Conservation (phyloP, 257 asterid genomes). For the Apocynum venetum region DNA sequence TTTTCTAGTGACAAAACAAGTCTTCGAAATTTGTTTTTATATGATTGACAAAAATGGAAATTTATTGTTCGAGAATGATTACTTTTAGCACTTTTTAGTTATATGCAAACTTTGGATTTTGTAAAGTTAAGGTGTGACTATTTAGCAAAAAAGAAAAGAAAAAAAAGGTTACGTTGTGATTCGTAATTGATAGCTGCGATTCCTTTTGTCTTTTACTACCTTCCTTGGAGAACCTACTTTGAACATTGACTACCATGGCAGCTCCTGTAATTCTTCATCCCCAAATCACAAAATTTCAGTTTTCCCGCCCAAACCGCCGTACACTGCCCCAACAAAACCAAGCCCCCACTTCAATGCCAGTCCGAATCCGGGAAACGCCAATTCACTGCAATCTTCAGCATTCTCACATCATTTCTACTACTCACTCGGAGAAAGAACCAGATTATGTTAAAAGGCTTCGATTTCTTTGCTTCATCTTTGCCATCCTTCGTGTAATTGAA, state of each 20-base stretch:
- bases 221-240: neutral
- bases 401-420: neutral
- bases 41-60: too few species aligned
- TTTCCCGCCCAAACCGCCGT: slow-evolving; percentile 47
- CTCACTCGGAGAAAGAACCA: neutral
- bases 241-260: slow-evolving; percentile 3
- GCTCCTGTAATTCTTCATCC: neutral
- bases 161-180: too few species aligned
- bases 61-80: too few species aligned
- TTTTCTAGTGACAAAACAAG: too few species aligned
- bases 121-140: too few species aligned
- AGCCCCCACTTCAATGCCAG: neutral
- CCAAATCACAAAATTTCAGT: slow-evolving; percentile 23
- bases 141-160: too few species aligned
- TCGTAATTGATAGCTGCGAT: too few species aligned
- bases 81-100: too few species aligned
- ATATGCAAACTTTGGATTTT: too few species aligned
- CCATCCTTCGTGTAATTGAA: neutral
- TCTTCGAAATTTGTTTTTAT: too few species aligned
- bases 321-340: neutral
- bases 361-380: neutral
- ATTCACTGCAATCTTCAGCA: neutral
- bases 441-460: neutral
- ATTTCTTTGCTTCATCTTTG: too few species aligned
- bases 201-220: neutral